Conservation (phyloP, 768 basidiomycete species). For the Asterophora lycoperdoides region DNA sequence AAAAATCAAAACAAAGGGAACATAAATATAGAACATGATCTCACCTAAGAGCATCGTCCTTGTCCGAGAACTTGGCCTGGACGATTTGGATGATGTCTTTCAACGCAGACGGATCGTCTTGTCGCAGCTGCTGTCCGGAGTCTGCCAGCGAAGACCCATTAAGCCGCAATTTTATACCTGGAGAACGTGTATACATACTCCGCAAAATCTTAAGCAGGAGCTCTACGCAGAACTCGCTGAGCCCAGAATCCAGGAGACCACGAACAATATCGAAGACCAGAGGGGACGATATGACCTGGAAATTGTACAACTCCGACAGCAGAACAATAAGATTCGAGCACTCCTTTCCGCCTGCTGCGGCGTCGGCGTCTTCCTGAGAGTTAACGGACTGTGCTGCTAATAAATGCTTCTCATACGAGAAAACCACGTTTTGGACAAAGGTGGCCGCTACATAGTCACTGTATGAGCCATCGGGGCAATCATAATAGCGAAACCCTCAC, state of each 20-base stretch:
- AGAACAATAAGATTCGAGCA: conserved; percentile 84
- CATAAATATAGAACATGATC: background rate
- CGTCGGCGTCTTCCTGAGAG: conserved; percentile 15
- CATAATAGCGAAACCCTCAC: conserved; percentile 39
- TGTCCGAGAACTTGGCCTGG: conserved; percentile 59
- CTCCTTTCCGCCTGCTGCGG: conserved; percentile 68
- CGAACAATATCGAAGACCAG: conserved; percentile 91
- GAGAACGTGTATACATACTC: conserved; percentile 42
- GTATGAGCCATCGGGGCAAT: background rate
- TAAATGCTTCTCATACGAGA: conserved; percentile 61
- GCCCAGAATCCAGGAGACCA: conserved; percentile 54
- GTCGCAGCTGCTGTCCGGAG: conserved; percentile 87
- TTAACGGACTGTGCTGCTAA: conserved; percentile 23
- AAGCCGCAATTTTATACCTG: background rate
- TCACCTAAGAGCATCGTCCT: conserved; percentile 51
- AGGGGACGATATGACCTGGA: conserved; percentile 85
- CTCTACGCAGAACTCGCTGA: conserved; percentile 83
- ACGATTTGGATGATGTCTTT: conserved; percentile 88
- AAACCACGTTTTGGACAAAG: conserved; percentile 71
- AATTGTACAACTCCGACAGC: conserved; percentile 92
- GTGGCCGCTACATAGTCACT: conserved; percentile 56
- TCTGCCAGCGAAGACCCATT: conserved; percentile 40
- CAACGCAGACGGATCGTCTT: conserved; percentile 87
- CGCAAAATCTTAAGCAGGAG: conserved; percentile 79
- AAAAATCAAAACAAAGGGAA: conserved; percentile 4